Base-by-base conservation (phyloP, 1,284 basidiomycete genomes). In the Earliella scabrosa region DNA sequence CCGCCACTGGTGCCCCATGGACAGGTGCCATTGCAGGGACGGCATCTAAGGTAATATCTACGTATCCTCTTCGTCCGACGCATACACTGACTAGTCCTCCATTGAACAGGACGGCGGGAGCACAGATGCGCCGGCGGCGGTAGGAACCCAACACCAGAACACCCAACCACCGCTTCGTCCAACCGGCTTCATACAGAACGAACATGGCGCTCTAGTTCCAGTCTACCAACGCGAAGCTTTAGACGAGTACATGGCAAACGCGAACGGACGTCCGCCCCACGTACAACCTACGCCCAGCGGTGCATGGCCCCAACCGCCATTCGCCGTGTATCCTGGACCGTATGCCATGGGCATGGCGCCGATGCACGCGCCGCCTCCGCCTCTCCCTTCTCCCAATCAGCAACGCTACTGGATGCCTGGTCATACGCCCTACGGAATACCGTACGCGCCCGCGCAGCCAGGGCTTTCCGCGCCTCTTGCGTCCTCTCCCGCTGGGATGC, bases 151-250 rank as follows among this genome's bases (percentile, higher is more conserved):
- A 4, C 21, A 16, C 13, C 31, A 44, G 18, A 23, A 21, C 14
- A 45, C 71, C 29, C 83, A 85, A 67, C 80, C 86, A 13, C 86
- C 88, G 27, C 71, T 90, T 14, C 73, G 80, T 36, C 83, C 88
- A 2, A 82, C 85, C 0, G 86, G 87, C 3, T 91, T 90, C 65
- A 82, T 88, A 52, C 87, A 89, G 59, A 83, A 85, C 46, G 86
- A 88, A 51, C 84, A 87, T 51, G 87, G 88, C 4, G 81, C 82
- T 21, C 75, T 90, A 18, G 81, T 89, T 49, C 81, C 89, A 16
- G 79, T 89, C 26, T 91, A 91, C 68, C 83, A 82, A 26, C 85
- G 84, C 4, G 87, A 91, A 45, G 86, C 83, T 2, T 74, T 89
- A 24, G 80, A 78, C 45, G 76, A 81, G 48, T 83, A 85, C 56